phyloP scores from a whole-genome alignment of 2,329 filamentous ascomycete genomes.

The Bipolaris oryzae region DNA sequence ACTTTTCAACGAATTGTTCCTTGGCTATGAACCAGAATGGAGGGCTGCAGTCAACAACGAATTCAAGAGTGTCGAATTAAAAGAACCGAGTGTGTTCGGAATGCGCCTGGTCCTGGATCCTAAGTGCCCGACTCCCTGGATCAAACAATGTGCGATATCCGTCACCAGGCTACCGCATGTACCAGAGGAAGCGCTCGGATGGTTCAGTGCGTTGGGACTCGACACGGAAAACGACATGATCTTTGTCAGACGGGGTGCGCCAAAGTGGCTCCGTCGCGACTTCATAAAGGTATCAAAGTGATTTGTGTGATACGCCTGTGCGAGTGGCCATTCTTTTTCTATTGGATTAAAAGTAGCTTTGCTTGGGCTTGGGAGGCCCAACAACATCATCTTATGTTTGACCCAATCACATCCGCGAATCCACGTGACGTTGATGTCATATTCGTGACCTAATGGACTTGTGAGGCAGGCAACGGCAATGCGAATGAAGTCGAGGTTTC shows the following conservation, averaged over 20 bases:
- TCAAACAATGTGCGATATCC: constrained; percentile 14
- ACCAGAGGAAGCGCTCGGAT: constrained; percentile 12
- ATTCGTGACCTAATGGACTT: background rate
- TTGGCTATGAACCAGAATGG: constrained; percentile 14
- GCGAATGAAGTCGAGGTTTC: background rate
- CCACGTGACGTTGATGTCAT: constrained; percentile 9
- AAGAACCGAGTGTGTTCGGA: constrained; percentile 15
- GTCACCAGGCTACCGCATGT: constrained; percentile 16
- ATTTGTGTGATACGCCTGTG: background rate
- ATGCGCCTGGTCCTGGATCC: constrained; percentile 12
- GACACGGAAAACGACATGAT: constrained; percentile 19
- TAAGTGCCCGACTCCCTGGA: constrained; percentile 8
- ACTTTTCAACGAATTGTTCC: constrained; percentile 17
- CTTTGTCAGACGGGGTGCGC: constrained; percentile 15
- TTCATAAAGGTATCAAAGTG: constrained; percentile 12
- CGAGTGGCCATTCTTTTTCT: background rate
- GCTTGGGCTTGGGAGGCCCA: background rate
- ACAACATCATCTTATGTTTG: background rate
- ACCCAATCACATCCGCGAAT: background rate
- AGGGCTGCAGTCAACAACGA: constrained; percentile 8
- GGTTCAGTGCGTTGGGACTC: constrained; percentile 13
- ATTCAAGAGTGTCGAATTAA: constrained; percentile 17
- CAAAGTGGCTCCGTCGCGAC: constrained; percentile 15
- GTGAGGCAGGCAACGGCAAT: background rate
- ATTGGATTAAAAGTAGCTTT: background rate